phyloP scores from a whole-genome alignment of 306 rosid species.

The Luffa acutangula region DNA sequence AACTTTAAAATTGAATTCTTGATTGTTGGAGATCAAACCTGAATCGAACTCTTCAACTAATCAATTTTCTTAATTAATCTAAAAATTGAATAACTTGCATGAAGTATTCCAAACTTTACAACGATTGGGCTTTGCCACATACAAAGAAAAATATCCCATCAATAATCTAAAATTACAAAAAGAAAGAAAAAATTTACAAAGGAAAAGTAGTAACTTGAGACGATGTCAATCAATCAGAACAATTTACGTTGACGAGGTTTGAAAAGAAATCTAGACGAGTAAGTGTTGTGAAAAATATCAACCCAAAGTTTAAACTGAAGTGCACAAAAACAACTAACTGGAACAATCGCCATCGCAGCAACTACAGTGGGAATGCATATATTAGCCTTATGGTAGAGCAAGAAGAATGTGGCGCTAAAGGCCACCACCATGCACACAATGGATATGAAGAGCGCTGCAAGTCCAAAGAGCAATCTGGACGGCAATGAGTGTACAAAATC shows the following conservation, averaged over 20 bases:
- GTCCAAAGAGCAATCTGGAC: neutral
- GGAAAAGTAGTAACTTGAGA: too few relatives aligned
- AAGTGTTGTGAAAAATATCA: neutral
- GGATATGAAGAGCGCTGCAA: neutral
- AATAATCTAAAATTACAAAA: too few relatives aligned
- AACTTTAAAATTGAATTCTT: too few relatives aligned
- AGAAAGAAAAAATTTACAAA: too few relatives aligned
- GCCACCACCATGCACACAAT: neutral
- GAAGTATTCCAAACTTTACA: too few relatives aligned
- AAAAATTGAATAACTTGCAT: too few relatives aligned
- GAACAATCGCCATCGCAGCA: neutral
- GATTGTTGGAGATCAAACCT: too few relatives aligned
- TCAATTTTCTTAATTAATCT: too few relatives aligned
- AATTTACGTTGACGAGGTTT: neutral
- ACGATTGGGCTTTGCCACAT: too few relatives aligned
- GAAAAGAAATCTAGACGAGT: neutral
- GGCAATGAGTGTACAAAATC: neutral
- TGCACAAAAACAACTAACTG: neutral
- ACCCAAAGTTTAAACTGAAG: neutral
- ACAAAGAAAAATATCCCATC: too few relatives aligned
- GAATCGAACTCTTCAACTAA: too few relatives aligned
- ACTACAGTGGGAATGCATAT: neutral
- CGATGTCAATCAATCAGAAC: neutral
- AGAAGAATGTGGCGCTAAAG: neutral
- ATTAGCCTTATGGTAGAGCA: neutral